These are phyloP conservation scores for Ambrosia artemisiifolia DNA, from an alignment of 129 eudicot genomes.

Conservation along the genomic window DNA sequence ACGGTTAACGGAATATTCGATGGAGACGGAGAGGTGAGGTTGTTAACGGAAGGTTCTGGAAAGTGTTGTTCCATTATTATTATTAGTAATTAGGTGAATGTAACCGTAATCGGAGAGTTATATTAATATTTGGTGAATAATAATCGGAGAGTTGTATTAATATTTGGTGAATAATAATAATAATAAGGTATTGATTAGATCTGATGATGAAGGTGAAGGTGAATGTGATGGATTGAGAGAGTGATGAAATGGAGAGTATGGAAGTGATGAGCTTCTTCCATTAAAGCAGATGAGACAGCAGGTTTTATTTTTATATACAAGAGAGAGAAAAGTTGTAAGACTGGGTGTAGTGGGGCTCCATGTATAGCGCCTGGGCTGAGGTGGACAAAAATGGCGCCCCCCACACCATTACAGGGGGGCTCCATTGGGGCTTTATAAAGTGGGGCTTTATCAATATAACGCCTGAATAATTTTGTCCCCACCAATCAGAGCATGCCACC, in stretches of 20 bases:
- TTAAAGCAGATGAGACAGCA: constrained; percentile 22
- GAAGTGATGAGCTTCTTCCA: constrained; percentile 24
- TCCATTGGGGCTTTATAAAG: no score
- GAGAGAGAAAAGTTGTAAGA: constrained; percentile 23
- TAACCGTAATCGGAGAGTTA: background rate
- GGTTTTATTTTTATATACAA: background rate
- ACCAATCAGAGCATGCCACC: no score
- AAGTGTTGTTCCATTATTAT: constrained; percentile 32
- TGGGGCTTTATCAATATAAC: no score
- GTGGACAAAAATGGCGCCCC: no score
- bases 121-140: background rate
- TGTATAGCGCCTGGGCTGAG: no score
- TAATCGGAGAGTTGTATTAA: background rate
- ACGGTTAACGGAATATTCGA: constrained; percentile 41
- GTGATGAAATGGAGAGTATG: background rate
- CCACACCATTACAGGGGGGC: no score
- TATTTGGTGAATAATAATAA: background rate
- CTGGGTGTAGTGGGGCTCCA: no score
- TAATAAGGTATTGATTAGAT: constrained; percentile 13
- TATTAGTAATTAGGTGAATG: constrained; percentile 6
- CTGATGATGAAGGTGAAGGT: constrained; percentile 3
- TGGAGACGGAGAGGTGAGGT: constrained; percentile 64
- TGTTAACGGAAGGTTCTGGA: constrained; percentile 60
- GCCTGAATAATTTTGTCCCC: no score
- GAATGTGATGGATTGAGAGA: constrained; percentile 8